Conservation (phyloP, 2,329 filamentous ascomycete species). For the Neonectria ditissima region DNA sequence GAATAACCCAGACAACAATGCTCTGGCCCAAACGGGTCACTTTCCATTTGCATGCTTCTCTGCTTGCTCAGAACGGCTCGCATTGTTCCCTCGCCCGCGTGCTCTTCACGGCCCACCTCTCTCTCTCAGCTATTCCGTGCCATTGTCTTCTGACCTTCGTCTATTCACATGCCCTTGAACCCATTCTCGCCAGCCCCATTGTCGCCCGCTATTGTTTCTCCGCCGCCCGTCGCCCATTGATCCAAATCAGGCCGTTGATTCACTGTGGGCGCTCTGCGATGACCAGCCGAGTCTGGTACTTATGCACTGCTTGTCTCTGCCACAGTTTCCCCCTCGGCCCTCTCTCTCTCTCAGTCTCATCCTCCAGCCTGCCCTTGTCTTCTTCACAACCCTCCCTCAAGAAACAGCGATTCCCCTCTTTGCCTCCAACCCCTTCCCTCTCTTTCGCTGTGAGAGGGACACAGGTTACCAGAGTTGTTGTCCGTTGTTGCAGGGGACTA, state of each 20-base stretch:
- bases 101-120: background rate
- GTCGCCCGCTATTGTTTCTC: background rate
- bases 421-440: background rate
- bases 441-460: background rate
- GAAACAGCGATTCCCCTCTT: background rate
- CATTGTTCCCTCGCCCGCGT: background rate
- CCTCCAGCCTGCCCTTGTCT: constrained; percentile 2
- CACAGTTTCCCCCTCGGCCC: background rate
- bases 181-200: background rate
- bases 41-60: background rate
- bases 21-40: constrained; percentile 5
- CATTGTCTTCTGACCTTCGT: background rate
- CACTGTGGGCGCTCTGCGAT: background rate
- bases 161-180: background rate
- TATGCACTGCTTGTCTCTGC: background rate
- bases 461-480: background rate
- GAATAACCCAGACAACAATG: constrained; percentile 11
- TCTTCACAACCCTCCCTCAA: background rate
- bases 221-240: background rate
- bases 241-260: background rate
- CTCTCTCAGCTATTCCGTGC: background rate
- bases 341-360: no score
- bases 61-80: constrained; percentile 8
- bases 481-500: background rate
- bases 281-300: background rate